phyloP scores from a whole-genome alignment of 768 basidiomycete genomes.

The Sporobolomyces pararoseus region DNA sequence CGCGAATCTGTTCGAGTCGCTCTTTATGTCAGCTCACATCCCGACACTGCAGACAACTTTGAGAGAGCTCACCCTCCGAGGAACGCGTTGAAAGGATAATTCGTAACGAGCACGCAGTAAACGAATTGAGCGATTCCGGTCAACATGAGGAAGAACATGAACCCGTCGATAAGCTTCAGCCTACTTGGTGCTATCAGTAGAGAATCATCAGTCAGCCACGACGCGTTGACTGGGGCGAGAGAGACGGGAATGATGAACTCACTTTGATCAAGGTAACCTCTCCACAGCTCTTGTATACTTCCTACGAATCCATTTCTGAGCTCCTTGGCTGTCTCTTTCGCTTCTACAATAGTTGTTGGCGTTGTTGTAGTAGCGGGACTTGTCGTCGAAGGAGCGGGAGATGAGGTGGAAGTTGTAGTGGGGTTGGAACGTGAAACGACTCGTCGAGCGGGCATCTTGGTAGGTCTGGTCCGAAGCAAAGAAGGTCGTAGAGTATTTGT shows the following conservation, averaged over 20 bases:
- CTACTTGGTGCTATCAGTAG: conserved; percentile 25
- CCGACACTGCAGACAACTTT: no score
- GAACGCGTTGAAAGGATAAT: conserved; percentile 97
- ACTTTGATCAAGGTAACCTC: conserved; percentile 23
- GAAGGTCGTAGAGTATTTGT: background rate
- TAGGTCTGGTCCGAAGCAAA: background rate
- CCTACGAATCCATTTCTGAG: background rate
- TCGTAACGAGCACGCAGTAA: conserved; percentile 85
- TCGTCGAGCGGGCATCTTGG: conserved; percentile 25
- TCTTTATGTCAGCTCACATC: no score
- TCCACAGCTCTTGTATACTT: conserved; percentile 17
- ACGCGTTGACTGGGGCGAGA: no score
- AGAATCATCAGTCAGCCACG: background rate
- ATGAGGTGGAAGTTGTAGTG: background rate
- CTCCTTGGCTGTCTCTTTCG: background rate
- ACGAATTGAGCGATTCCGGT: conserved; percentile 84
- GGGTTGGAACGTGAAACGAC: conserved; percentile 7
- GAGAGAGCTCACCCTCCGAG: conserved; percentile 80
- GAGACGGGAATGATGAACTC: background rate
- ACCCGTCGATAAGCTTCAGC: conserved; percentile 89
- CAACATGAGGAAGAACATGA: conserved; percentile 85
- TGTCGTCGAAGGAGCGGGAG: background rate
- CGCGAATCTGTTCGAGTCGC: conserved; percentile 80
- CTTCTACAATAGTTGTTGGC: background rate
- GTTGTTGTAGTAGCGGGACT: background rate